These are phyloP conservation scores for Massariosphaeria phaeospora DNA, from an alignment of 495 filamentous ascomycete species.

Conservation along the genomic window DNA sequence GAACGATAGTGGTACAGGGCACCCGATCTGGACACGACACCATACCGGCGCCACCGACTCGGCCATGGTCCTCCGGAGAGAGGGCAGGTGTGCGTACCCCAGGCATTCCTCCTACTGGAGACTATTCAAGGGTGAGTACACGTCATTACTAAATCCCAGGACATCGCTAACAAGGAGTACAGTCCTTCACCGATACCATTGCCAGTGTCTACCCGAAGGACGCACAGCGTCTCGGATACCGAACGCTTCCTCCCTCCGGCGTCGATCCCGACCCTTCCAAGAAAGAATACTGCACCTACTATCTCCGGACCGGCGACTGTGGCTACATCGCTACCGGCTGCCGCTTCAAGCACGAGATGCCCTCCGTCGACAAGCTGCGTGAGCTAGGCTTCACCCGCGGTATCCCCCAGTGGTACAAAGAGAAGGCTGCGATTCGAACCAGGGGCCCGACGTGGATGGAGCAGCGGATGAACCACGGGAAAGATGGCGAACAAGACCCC, in stretches of 20 bases:
- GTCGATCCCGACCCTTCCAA: constrained; percentile 37
- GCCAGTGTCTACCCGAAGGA: constrained; percentile 8
- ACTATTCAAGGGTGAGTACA: not conserved
- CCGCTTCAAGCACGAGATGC: constrained; percentile 84
- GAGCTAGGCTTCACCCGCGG: constrained; percentile 57
- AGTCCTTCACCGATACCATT: constrained; percentile 5
- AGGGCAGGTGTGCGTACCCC: too few relatives aligned
- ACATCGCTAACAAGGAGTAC: not conserved
- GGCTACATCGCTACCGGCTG: constrained; percentile 82
- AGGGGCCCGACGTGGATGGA: constrained; percentile 6
- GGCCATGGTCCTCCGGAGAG: too few relatives aligned
- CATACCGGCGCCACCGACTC: too few relatives aligned
- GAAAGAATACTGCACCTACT: constrained; percentile 83
- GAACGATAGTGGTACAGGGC: too few relatives aligned
- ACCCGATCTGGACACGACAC: too few relatives aligned
- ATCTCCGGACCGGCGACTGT: constrained; percentile 78
- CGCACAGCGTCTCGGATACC: constrained; percentile 7
- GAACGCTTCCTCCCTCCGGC: constrained; percentile 35
- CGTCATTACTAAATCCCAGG: not conserved
- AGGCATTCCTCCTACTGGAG: not conserved
- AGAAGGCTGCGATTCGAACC: constrained; percentile 40
- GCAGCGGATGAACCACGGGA: not conserved
- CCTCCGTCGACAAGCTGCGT: constrained; percentile 56
- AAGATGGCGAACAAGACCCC: not conserved
- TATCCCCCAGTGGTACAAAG: constrained; percentile 55